A percentile compares a stretch with the other conserved stretches of the same genome.
These are phyloP conservation scores for Cyclostephanos tholiformis DNA, from an alignment of 108 stramenopile species.

Conservation along the genomic window DNA sequence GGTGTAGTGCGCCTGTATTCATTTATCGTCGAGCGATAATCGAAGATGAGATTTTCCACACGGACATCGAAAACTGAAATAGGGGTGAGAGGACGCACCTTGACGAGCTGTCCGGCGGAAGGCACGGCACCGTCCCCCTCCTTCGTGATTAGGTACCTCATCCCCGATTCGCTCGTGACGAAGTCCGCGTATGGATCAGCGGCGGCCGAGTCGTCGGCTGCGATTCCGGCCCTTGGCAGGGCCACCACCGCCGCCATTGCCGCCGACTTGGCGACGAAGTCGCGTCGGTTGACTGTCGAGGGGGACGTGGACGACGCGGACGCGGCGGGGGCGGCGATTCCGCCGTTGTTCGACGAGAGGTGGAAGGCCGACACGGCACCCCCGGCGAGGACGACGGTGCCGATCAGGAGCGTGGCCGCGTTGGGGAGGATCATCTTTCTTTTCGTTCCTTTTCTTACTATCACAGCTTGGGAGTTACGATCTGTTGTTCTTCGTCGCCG, in stretches of 20 bases:
- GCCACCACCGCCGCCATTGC: conserved; percentile 35
- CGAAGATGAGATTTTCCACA: neutral
- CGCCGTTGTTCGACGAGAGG: conserved; percentile 1
- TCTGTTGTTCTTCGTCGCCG: too few species aligned
- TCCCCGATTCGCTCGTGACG: conserved; percentile 81
- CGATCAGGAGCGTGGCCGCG: conserved; percentile 18
- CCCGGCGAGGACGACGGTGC: conserved; percentile 22
- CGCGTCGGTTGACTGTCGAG: conserved; percentile 45
- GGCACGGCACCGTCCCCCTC: conserved; percentile 91
- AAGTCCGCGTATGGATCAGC: conserved; percentile 62
- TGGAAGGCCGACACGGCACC: conserved; percentile 26
- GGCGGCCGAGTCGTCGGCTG: conserved; percentile 35
- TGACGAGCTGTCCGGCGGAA: conserved; percentile 79
- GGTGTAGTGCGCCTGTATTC: conserved; percentile 85
- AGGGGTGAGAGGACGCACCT: conserved; percentile 29
- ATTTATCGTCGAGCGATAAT: neutral
- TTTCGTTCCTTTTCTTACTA: too few species aligned
- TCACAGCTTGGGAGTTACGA: neutral
- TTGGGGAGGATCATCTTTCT: neutral
- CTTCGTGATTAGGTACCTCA: conserved; percentile 87
- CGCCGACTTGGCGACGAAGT: conserved; percentile 49
- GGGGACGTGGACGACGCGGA: neutral
- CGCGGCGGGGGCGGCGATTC: neutral
- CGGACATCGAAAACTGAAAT: too few species aligned
- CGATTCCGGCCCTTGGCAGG: conserved; percentile 33